Conservation (phyloP, 2,329 filamentous ascomycete genomes). For the Neopestalotiopsis rosae region DNA sequence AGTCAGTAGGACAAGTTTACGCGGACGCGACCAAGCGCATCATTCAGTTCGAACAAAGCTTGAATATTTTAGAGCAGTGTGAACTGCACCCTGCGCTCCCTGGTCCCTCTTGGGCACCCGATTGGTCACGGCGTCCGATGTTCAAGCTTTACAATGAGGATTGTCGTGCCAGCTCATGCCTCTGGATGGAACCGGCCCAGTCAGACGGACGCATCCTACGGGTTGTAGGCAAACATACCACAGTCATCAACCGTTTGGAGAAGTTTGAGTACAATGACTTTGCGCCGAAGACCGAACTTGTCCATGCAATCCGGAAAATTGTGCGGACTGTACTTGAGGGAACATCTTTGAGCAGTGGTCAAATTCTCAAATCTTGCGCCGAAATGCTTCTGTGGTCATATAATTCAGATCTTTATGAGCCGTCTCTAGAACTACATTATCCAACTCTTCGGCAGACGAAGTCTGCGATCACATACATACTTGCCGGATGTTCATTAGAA, state of each 20-base stretch:
- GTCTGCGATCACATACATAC: no score
- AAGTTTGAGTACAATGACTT: not conserved
- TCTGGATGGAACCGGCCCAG: not conserved
- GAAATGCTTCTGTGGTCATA: no score
- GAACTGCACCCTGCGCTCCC: not conserved
- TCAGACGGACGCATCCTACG: not conserved
- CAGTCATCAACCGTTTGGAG: not conserved
- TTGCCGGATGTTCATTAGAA: no score
- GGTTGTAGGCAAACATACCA: not conserved
- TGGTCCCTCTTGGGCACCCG: not conserved
- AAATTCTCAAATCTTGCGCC: no score
- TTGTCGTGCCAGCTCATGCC: not conserved
- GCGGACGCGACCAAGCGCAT: not conserved
- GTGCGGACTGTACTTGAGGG: no score
- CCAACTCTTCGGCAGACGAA: no score
- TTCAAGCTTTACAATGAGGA: rapidly evolving
- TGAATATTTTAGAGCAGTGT: not conserved
- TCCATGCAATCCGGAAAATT: no score
- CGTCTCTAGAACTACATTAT: no score
- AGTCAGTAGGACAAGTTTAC: not conserved
- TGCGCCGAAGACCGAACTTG: no score
- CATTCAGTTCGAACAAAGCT: rapidly evolving
- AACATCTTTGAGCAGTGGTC: no score
- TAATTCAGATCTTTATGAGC: no score
- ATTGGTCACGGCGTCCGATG: not conserved